A percentile compares a stretch with the other conserved stretches of the same genome.
Evolutionary conservation across 2,329 filamentous ascomycete species (phyloP).

Genomic region (Madurella fahalii): DNA sequence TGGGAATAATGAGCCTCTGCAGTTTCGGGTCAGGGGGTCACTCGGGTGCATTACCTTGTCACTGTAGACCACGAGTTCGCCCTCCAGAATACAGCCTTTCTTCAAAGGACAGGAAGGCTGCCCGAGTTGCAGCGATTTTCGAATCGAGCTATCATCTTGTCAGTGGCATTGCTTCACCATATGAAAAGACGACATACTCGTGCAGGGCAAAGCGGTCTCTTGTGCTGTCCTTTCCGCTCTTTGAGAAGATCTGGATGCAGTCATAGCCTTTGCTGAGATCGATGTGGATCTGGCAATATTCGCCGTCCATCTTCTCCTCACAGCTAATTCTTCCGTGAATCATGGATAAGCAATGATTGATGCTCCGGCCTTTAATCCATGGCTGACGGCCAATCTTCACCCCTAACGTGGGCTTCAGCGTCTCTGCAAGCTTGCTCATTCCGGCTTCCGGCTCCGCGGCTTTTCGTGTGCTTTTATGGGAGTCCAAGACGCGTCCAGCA

Average conservation of each 20-base stretch:
- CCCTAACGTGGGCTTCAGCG: conserved; percentile 52
- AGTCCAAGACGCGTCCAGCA: conserved; percentile 53
- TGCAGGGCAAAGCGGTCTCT: conserved; percentile 61
- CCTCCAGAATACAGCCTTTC: conserved; percentile 71
- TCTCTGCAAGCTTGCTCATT: conserved; percentile 25
- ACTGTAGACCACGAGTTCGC: conserved; percentile 76
- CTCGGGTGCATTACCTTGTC: conserved; percentile 44
- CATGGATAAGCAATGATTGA: conserved; percentile 71
- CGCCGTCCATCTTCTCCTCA: conserved; percentile 80
- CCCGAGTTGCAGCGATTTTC: conserved; percentile 60
- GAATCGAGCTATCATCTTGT: conserved; percentile 47
- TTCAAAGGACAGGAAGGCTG: conserved; percentile 54
- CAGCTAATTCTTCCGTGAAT: conserved; percentile 61
- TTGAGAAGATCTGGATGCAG: conserved; percentile 79
- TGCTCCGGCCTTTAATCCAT: conserved; percentile 64
- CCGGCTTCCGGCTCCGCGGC: conserved; percentile 20
- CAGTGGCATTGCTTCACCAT: conserved; percentile 6
- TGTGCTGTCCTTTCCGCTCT: conserved; percentile 87
- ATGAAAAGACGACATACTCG: conserved; percentile 33
- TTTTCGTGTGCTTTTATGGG: conserved; percentile 25
- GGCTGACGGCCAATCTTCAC: conserved; percentile 61
- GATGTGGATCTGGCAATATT: conserved; percentile 87
- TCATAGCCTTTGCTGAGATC: conserved; percentile 53
- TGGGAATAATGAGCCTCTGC: conserved; percentile 23
- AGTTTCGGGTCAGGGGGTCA: background rate